These are phyloP conservation scores for Phycomyces nitens DNA, from an alignment of 192 early-diverging fungal species.

Conservation along the genomic window DNA sequence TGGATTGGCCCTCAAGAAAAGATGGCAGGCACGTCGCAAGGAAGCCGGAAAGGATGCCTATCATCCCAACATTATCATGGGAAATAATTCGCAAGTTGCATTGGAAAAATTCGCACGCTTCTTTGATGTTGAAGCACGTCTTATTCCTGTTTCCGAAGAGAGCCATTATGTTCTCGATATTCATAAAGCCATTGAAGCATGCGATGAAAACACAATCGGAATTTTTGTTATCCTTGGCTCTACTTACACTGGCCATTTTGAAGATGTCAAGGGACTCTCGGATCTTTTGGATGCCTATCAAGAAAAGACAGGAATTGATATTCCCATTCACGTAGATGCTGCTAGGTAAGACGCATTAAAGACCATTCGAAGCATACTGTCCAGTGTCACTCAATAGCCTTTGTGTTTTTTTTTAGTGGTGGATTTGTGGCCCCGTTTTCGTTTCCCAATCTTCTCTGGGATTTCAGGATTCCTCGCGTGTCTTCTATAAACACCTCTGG, in stretches of 20 bases:
- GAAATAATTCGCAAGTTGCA: slow-evolving; percentile 65
- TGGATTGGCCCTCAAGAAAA: slow-evolving; percentile 63
- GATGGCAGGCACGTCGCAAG: slow-evolving; percentile 54
- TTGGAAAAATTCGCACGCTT: slow-evolving; percentile 70
- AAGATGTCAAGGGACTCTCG: slow-evolving; percentile 52
- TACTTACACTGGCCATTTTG: slow-evolving; percentile 72
- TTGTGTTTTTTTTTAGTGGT: slow-evolving; percentile 36
- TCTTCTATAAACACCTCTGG: slow-evolving; percentile 67
- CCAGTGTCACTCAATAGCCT: neutral
- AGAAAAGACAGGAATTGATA: slow-evolving; percentile 48
- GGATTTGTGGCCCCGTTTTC: slow-evolving; percentile 72
- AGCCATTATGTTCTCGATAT: slow-evolving; percentile 49
- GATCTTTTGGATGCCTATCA: slow-evolving; percentile 52
- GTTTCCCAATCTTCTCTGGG: slow-evolving; percentile 63
- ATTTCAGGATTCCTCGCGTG: slow-evolving; percentile 57
- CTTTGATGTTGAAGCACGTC: slow-evolving; percentile 72
- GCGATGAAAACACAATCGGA: slow-evolving; percentile 74
- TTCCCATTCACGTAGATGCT: slow-evolving; percentile 71
- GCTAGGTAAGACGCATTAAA: slow-evolving; percentile 32
- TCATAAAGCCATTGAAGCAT: slow-evolving; percentile 47
- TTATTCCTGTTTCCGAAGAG: slow-evolving; percentile 55
- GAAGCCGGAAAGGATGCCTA: slow-evolving; percentile 54
- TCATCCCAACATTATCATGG: slow-evolving; percentile 62
- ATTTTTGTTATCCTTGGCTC: slow-evolving; percentile 63
- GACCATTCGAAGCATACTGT: neutral